Conservation (phyloP, 495 filamentous ascomycete species). For the Terfezia claveryi region DNA sequence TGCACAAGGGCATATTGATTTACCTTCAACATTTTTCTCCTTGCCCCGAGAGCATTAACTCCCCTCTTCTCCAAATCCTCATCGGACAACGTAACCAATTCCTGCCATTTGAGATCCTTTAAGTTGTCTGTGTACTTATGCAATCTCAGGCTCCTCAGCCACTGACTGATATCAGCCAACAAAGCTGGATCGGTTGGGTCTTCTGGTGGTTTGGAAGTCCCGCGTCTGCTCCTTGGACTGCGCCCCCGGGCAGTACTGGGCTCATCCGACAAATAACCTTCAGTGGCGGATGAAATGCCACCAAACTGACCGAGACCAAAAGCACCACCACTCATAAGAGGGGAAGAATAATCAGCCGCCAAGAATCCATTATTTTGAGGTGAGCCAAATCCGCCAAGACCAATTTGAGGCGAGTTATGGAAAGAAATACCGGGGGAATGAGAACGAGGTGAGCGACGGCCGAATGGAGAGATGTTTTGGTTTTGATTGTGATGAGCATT, state of each 20-base stretch:
- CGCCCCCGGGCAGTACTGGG: constrained; percentile 74
- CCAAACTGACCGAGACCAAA: constrained; percentile 60
- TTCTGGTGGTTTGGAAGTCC: constrained; percentile 92
- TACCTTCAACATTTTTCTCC: constrained; percentile 96
- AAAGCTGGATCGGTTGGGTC: constrained; percentile 82
- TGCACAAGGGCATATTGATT: constrained; percentile 8
- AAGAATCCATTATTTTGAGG: constrained; percentile 93
- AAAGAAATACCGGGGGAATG: constrained; percentile 78
- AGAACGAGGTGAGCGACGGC: constrained; percentile 60
- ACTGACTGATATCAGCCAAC: constrained; percentile 85
- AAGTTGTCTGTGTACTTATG: constrained; percentile 98
- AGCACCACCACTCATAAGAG: constrained; percentile 49
- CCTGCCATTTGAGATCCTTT: constrained; percentile 93
- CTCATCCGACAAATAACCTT: constrained; percentile 89
- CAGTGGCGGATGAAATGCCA: constrained; percentile 33
- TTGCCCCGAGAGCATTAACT: constrained; percentile 82
- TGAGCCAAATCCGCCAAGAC: constrained; percentile 48
- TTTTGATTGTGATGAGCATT: constrained; percentile 56
- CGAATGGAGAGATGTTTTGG: constrained; percentile 23
- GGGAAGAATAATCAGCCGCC: constrained; percentile 51
- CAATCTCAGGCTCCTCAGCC: constrained; percentile 81
- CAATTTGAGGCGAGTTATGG: constrained; percentile 41
- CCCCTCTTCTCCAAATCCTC: constrained; percentile 81
- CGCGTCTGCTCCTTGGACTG: constrained; percentile 76
- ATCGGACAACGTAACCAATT: constrained; percentile 77